Evolutionary conservation across 2,329 filamentous ascomycete species (phyloP), one percentile per base, ranked within the genome.

Genomic region (Ascochyta rabiei): DNA sequence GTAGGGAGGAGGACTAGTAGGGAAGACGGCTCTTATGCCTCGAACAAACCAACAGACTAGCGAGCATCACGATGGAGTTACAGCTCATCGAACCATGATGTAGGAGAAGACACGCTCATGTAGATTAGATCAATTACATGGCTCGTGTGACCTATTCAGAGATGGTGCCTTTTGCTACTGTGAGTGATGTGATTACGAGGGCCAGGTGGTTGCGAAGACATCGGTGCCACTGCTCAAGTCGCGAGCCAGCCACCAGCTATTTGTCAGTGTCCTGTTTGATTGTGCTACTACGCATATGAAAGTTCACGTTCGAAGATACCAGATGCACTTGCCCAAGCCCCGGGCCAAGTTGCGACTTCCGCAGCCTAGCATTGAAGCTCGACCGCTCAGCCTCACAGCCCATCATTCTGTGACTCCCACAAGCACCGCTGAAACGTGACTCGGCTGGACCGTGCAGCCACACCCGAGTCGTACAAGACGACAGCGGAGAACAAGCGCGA

Each of bases 91-190:
- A 39, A 46, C 52, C 46, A 21, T 47, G 52, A 50, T 55, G 52
- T 43, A 34, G 24, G 52, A 55, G 52, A 55, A 55, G 46, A 55
- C 52, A 59, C 56, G 53, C 59, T 61, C 59, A 43, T 59, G 52
- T 61, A 56, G 59, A 61, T 57, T 48, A 42, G 42, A 43, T 26
- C 52, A 53, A 47, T 38, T 52, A 46, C 43, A 53, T 53, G 35
- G 48, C 40, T 53, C 48, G 48, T 58, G 39, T 43, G 38, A 13
- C 46, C 46, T 39, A 46, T 23, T 46, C n/a, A 41, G 3, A 28
- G n/a, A 15, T 4, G 13, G 34, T 39, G 13, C 21, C 21, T 10
- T 24, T n/a, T n/a, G 4, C 18, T 24, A 6, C 4, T 15, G 21
- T 19, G 16, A 15, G 16, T 38, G 35, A 23, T 34, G 31, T 16